phyloP scores from a whole-genome alignment of 2,329 filamentous ascomycete genomes.

The Fusarium napiforme region DNA sequence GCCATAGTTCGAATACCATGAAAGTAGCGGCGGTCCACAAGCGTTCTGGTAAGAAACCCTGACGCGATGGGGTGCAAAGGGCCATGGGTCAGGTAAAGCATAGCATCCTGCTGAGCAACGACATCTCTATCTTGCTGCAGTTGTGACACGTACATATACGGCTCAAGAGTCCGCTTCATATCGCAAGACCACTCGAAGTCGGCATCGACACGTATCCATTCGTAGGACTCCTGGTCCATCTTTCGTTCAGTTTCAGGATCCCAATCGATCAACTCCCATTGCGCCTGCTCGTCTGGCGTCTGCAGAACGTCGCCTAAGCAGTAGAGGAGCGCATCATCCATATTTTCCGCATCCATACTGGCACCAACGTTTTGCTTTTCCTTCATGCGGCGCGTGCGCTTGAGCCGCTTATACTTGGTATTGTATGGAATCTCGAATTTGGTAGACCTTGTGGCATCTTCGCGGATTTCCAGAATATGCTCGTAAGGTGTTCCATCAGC shows the following conservation, averaged over 20 bases:
- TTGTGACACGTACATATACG: conserved; percentile 98
- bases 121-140: conserved; percentile 97
- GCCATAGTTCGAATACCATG: conserved; percentile 91
- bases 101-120: conserved; percentile 82
- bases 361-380: conserved; percentile 71
- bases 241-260: conserved; percentile 85
- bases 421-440: conserved; percentile 98
- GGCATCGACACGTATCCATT: conserved; percentile 98
- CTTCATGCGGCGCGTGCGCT: conserved; percentile 84
- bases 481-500: conserved; percentile 98
- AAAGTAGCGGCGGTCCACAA: conserved; percentile 93
- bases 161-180: conserved; percentile 82
- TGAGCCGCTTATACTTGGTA: conserved; percentile 97
- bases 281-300: conserved; percentile 79
- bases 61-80: conserved; percentile 84
- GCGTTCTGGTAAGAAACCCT: conserved; percentile 86
- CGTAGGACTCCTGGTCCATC: conserved; percentile 97
- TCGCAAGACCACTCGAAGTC: conserved; percentile 98
- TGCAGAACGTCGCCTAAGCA: conserved; percentile 92
- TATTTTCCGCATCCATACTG: conserved; percentile 69
- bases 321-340: conserved; percentile 87
- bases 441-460: conserved; percentile 76
- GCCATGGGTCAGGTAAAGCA: conserved; percentile 76
- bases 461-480: conserved; percentile 95
- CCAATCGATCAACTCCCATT: conserved; percentile 92